Percentiles rank a stretch among this genome's conserved stretches.
Evolutionary conservation across 768 basidiomycete genomes (phyloP).

Genomic region (Pulveroboletus frians): DNA sequence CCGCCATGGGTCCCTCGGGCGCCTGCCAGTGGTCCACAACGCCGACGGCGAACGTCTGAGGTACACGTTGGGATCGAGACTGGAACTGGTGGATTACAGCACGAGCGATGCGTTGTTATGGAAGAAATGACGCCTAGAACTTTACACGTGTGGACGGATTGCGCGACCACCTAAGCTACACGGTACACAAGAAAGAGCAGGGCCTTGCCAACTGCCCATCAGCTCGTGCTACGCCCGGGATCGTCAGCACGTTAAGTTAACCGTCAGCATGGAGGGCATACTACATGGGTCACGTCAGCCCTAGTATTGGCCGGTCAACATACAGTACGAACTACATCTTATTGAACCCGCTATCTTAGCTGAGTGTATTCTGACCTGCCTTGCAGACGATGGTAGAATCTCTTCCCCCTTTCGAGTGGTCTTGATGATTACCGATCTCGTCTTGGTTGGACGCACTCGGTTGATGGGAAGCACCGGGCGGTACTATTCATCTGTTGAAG

Average conservation of each 20-base stretch:
- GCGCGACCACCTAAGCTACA: not conserved
- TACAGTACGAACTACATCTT: conserved; percentile 43
- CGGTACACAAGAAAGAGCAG: not conserved
- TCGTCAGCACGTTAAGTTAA: conserved; percentile 33
- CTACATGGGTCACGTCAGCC: conserved; percentile 27
- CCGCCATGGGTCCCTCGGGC: conserved; percentile 25
- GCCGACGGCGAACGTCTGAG: conserved; percentile 2
- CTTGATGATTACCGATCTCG: conserved; percentile 41
- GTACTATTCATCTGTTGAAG: conserved; percentile 31
- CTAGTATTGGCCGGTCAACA: conserved; percentile 30
- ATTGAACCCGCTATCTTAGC: conserved; percentile 57
- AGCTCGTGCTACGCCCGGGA: not conserved
- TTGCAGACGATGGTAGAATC: conserved; percentile 51
- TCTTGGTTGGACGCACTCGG: conserved; percentile 28
- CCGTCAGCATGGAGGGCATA: conserved; percentile 36
- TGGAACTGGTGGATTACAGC: not conserved
- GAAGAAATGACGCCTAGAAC: conserved; percentile 5
- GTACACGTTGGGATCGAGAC: conserved; percentile 1
- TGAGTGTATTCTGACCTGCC: conserved; percentile 39
- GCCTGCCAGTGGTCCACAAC: conserved; percentile 10
- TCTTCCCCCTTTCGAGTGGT: conserved; percentile 59
- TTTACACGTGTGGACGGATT: conserved; percentile 6
- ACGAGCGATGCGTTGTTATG: conserved; percentile 7
- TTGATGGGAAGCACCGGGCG: conserved; percentile 17
- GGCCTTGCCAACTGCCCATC: not conserved